phyloP scores from a whole-genome alignment of 495 filamentous ascomycete genomes.

The Hypoxylon subgilvum region DNA sequence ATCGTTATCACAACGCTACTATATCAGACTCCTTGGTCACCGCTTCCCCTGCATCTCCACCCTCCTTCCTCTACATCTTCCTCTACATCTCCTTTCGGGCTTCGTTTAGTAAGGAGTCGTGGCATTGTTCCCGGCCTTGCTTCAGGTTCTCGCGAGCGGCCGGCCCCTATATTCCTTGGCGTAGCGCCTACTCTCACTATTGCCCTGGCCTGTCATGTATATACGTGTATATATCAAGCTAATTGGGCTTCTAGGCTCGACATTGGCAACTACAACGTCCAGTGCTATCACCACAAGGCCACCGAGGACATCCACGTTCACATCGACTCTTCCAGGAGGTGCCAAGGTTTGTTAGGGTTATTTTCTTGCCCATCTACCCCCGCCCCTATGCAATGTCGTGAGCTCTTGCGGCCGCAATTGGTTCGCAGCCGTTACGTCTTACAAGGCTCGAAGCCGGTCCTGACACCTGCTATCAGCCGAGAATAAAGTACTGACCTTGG shows the following conservation, averaged over 20 bases:
- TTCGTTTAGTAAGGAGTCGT: conserved; percentile 12
- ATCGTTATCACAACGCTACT: conserved; percentile 5
- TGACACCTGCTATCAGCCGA: not conserved
- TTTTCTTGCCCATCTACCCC: too few species aligned
- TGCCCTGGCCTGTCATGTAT: not conserved
- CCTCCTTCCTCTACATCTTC: conserved; percentile 20
- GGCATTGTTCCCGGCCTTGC: conserved; percentile 8
- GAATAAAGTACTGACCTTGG: conserved; percentile 5
- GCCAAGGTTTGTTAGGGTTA: conserved; percentile 29
- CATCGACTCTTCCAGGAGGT: conserved; percentile 48
- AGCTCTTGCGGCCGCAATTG: too few species aligned
- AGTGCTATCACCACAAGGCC: conserved; percentile 20
- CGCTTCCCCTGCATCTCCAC: conserved; percentile 5
- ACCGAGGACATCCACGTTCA: conserved; percentile 41
- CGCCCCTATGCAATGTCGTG: too few species aligned
- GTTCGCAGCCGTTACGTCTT: too few species aligned
- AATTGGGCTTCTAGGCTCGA: conserved; percentile 22
- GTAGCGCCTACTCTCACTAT: not conserved
- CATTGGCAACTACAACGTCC: conserved; percentile 27
- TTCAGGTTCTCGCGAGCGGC: conserved; percentile 5
- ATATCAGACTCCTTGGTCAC: conserved; percentile 7
- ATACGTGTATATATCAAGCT: not conserved
- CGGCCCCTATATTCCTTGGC: not conserved
- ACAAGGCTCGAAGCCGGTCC: not conserved
- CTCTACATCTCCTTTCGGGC: conserved; percentile 21